Base-by-base conservation (phyloP, 1,284 basidiomycete genomes). In the Austroboletus olivaceoglutinosus region DNA sequence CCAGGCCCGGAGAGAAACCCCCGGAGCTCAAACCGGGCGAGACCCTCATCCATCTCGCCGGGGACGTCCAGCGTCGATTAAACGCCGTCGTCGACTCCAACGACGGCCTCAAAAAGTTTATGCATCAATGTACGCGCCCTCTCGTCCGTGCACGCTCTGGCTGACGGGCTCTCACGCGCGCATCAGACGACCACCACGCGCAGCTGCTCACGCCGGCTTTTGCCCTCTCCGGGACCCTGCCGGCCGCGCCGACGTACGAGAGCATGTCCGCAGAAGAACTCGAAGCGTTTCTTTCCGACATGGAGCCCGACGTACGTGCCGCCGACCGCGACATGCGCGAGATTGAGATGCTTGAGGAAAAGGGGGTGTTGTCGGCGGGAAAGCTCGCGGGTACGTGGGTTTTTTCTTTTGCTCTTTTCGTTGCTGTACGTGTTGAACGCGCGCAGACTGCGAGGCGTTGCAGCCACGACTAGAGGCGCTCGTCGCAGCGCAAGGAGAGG, bases 291-390 rank as follows among this genome's bases (percentile, higher is more conserved):
- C 66, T 91, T 13, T 67, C 76, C 0, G 89, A 91, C 59, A 86
- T 91, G 81, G 89, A 91, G 55, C 78, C 81, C 10, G 89, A 91
- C 47, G 82, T 91, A 47, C 85, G 87, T 19, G 78, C 82, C 33
- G 88, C 87, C 12, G 89, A 91, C 57, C 78, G 86, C 11, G 88
- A 90, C 58, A 79, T 90, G 75, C 77, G 78, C 25, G 88, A 91
- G 63, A 87, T 91, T 39, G 82, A 83, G 50, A 63, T 74, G 13
- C 67, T 91, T 41, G 83, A 87, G 55, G 76, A 77, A 59, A 85
- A 81, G 57, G 86, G 86, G 34, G 82, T 88, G 9, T 76, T 82
- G 9, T 79, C 78, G 16, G 84, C 86, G 2, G 88, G 87, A 6
- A 86, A 83, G 56, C 76, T 91, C 4, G 72, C 76, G 49, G 80